Evolutionary conservation across 202 grass and related monocot genomes (phyloP), one percentile per base, ranked within the genome.

Genomic region (Setaria viridis): DNA sequence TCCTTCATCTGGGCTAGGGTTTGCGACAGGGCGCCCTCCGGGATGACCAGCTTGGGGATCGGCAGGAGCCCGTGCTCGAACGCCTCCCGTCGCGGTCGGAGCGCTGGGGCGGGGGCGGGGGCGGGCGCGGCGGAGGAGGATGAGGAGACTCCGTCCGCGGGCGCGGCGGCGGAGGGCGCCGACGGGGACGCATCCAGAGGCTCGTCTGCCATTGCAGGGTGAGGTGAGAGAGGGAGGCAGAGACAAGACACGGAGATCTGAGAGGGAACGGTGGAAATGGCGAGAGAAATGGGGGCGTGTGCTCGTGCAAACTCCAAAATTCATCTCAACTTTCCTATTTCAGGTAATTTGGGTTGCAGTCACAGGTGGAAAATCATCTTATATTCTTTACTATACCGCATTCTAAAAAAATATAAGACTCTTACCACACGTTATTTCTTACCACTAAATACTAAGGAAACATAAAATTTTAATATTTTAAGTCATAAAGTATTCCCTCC

Each of bases 41-140:
- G 85, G 84, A 96, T 85, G n/a, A 94, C 87, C 78, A 99, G 87
- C 88, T 94, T 96, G 35, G 94, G 92, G 54, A 96, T 85, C 76
- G 97, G 97, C 49, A 96, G 84, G 69, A 99, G 93, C 34, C 97
- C 97, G 80, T 99, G 83, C 82, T 99, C 97, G 80, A 99, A 99
- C n/a, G 82, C 79, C 88, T 93, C 90, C 19, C 94, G 94, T 57
- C 97, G 93, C 12, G 97, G 92, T 15, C 94, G 90, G 64, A 96
- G 77, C 72, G 91, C 67, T 7, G 80, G 59, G 20, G 85, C 78
- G 20, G 64, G 37, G 35, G 64, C 8, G 16, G 39, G 1, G 64
- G 39, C 50, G 11, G 39, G 25, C 25, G 25, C 4, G 39, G 58
- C 11, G 2, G 62, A 19, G 10, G 59, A 62, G 5, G 62, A 10